Percentiles rank a stretch among this genome's conserved stretches.
These are phyloP conservation scores for Tricholoma terreum DNA, from an alignment of 768 basidiomycete genomes.

Conservation along the genomic window DNA sequence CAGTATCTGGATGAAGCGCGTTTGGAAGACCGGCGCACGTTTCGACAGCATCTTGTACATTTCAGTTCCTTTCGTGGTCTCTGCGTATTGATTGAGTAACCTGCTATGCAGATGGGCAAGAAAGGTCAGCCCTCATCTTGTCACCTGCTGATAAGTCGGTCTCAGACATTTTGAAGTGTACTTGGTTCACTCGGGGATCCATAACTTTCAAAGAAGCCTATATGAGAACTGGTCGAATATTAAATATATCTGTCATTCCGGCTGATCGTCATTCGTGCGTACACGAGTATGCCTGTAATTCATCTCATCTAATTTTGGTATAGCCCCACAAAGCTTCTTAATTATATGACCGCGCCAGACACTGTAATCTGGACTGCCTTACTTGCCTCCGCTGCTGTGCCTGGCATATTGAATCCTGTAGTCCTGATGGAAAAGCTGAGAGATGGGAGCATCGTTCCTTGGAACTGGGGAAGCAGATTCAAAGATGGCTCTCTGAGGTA, in stretches of 20 bases:
- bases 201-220: slow-evolving; percentile 97
- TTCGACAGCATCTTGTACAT: slow-evolving; percentile 74
- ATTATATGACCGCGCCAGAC: slow-evolving; percentile 95
- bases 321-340: slow-evolving; percentile 92
- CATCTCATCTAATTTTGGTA: slow-evolving; percentile 5
- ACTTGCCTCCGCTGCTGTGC: slow-evolving; percentile 90
- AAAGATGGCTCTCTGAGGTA: slow-evolving; percentile 90
- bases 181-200: slow-evolving; percentile 90
- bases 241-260: slow-evolving; percentile 93
- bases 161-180: slow-evolving; percentile 43
- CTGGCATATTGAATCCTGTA: slow-evolving; percentile 93
- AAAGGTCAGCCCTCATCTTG: slow-evolving; percentile 52
- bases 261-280: slow-evolving; percentile 81
- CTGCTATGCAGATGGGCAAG: slow-evolving; percentile 64
- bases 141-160: background rate
- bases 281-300: slow-evolving; percentile 12
- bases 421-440: slow-evolving; percentile 90
- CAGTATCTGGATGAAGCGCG: slow-evolving; percentile 64
- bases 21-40: slow-evolving; percentile 87
- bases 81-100: slow-evolving; percentile 5
- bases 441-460: slow-evolving; percentile 78
- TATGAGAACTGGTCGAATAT: slow-evolving; percentile 83
- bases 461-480: slow-evolving; percentile 94
- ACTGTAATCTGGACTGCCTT: slow-evolving; percentile 79
- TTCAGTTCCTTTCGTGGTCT: background rate